Conservation (phyloP, 73 alveolate species). For the Strombidium stylifer region DNA sequence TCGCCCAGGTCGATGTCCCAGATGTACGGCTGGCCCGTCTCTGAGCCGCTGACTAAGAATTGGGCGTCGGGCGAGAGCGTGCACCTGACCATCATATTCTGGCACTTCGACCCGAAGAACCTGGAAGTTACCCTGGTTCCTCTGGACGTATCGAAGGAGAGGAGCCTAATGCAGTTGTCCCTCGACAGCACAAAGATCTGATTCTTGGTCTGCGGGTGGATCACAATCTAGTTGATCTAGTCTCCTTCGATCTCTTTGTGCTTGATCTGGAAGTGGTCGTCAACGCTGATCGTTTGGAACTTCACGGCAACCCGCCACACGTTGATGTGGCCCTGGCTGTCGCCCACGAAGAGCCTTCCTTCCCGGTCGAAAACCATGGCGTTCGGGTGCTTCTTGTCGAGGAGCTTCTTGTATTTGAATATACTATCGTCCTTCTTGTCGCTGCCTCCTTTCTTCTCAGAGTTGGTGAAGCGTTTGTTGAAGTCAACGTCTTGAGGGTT, state of each 20-base stretch:
- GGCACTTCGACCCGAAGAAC: conserved; percentile 90
- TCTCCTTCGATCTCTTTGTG: conserved; percentile 90
- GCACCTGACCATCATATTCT: conserved; percentile 74
- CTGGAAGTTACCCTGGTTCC: conserved; percentile 72
- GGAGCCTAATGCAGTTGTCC: conserved; percentile 91
- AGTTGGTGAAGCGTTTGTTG: background rate
- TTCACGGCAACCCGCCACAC: conserved; percentile 78
- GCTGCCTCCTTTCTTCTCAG: conserved; percentile 15
- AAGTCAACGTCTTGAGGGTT: background rate
- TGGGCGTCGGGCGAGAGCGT: conserved; percentile 93
- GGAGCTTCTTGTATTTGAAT: conserved; percentile 24
- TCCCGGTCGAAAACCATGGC: conserved; percentile 77
- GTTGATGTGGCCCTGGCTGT: conserved; percentile 86
- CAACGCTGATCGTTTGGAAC: conserved; percentile 68
- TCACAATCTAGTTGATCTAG: conserved; percentile 75
- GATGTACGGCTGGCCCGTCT: conserved; percentile 90
- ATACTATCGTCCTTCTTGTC: conserved; percentile 20
- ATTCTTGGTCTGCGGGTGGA: conserved; percentile 80
- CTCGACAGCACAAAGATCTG: conserved; percentile 87
- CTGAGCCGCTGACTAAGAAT: conserved; percentile 92
- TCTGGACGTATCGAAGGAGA: conserved; percentile 59
- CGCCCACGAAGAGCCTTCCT: conserved; percentile 93
- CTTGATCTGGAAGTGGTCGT: conserved; percentile 63
- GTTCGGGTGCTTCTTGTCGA: conserved; percentile 92
- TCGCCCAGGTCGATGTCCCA: conserved; percentile 91